Conservation (phyloP, 345 rosid genomes). For the Lenwebbia sp. region DNA sequence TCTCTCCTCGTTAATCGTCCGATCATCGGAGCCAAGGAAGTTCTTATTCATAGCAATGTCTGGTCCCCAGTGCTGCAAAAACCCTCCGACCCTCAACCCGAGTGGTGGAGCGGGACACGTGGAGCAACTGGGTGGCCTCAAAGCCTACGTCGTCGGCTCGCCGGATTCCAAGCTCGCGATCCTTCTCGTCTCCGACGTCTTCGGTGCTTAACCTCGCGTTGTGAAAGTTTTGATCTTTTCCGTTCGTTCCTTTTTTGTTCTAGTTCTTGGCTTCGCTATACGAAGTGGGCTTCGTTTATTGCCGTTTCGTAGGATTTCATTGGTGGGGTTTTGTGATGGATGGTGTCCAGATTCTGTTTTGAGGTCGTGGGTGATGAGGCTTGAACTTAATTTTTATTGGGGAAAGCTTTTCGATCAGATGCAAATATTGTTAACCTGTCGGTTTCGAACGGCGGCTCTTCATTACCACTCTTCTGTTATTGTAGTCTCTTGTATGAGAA, state of each 20-base stretch:
- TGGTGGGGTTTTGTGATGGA: neutral
- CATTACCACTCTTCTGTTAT: neutral
- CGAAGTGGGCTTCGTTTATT: neutral
- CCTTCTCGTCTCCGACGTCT: conserved; percentile 32
- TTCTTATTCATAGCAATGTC: conserved; percentile 9
- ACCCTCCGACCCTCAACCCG: conserved; percentile 28
- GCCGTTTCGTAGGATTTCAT: neutral
- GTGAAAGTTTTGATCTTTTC: neutral
- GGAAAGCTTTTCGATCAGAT: neutral
- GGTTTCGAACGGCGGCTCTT: neutral
- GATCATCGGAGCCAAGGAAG: neutral
- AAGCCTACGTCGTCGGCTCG: conserved; percentile 21
- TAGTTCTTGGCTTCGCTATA: neutral
- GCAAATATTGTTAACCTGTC: neutral
- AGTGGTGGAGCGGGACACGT: conserved; percentile 16
- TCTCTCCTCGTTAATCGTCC: too few species aligned
- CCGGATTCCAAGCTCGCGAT: conserved; percentile 17
- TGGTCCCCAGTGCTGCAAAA: conserved; percentile 33
- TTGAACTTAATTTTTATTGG: neutral
- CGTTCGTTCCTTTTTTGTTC: neutral
- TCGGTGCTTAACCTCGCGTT: conserved; percentile 21
- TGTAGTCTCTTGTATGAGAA: neutral
- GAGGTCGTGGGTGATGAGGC: neutral
- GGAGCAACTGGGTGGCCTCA: conserved; percentile 22
- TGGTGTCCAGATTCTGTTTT: neutral